Percentiles rank a stretch among this genome's conserved stretches.
Conservation (phyloP, 495 filamentous ascomycete species). For the Cladorrhinum samala region DNA sequence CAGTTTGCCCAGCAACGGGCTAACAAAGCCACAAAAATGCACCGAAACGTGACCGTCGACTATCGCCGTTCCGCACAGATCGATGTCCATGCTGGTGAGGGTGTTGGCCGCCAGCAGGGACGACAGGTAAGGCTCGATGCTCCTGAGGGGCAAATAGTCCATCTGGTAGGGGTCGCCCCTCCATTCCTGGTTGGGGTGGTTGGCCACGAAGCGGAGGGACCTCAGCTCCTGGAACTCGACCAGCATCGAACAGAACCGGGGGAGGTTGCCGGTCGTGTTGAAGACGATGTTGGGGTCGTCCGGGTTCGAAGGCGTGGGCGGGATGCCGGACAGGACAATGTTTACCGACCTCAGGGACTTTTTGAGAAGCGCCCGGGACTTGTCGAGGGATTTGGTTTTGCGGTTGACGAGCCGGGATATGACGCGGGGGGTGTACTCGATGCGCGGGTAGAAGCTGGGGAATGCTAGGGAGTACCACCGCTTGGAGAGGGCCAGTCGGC, state of each 20-base stretch:
- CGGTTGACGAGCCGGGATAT: constrained; percentile 18
- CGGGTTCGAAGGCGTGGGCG: neutral
- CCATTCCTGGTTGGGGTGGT: constrained; percentile 11
- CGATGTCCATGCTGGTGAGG: constrained; percentile 18
- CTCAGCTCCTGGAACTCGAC: constrained; percentile 12
- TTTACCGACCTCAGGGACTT: constrained; percentile 11
- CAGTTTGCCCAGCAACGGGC: constrained; percentile 9
- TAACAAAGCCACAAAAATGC: constrained; percentile 15
- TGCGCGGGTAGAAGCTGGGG: constrained; percentile 11
- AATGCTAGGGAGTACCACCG: constrained; percentile 20
- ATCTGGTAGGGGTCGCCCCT: constrained; percentile 8
- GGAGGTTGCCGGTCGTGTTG: constrained; percentile 13
- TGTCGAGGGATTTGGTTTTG: constrained; percentile 9
- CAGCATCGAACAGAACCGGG: constrained; percentile 9
- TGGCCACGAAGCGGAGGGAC: constrained; percentile 7
- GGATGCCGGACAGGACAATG: constrained; percentile 15
- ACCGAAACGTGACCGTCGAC: neutral
- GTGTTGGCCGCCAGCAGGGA: constrained; percentile 2
- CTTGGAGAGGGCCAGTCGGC: constrained; percentile 16
- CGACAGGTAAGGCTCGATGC: constrained; percentile 10
- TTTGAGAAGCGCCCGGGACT: constrained; percentile 4
- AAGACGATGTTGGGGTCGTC: constrained; percentile 1
- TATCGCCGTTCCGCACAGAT: constrained; percentile 13
- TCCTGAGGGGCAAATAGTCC: constrained; percentile 6
- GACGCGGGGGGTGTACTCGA: constrained; percentile 19